Percentiles rank a stretch among this genome's conserved stretches.
Evolutionary conservation across 192 early-diverging fungal genomes (phyloP).

Genomic region (Phycomyces nitens): DNA sequence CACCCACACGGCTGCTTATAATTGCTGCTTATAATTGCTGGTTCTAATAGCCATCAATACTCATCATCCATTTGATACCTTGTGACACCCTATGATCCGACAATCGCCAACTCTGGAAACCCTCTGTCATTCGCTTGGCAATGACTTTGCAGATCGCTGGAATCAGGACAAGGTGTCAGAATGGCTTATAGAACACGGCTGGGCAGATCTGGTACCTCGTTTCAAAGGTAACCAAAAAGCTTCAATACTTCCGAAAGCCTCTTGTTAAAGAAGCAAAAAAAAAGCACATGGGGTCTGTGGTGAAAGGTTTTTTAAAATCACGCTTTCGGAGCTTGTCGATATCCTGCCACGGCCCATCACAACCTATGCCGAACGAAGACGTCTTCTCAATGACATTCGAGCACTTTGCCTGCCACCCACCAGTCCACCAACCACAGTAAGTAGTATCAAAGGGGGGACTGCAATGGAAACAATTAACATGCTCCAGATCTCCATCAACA

Average conservation of each 20-base stretch:
- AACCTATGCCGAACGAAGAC: conserved; percentile 33
- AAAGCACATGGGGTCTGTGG: conserved; percentile 21
- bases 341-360: conserved; percentile 30
- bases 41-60: no score
- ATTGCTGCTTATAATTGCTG: no score
- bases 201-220: conserved; percentile 20
- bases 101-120: not conserved
- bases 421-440: conserved; percentile 18
- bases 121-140: conserved; percentile 8
- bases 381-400: conserved; percentile 34
- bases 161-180: conserved; percentile 27
- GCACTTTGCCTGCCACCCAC: conserved; percentile 7
- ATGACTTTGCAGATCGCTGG: conserved; percentile 21
- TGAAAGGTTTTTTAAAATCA: conserved; percentile 32
- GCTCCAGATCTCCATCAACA: conserved; percentile 22
- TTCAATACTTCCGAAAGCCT: not conserved
- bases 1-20: no score
- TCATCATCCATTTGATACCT: no score
- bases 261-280: not conserved
- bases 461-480: not conserved
- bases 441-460: no score
- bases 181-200: conserved; percentile 30
- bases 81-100: not conserved
- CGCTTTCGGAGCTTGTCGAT: conserved; percentile 27
- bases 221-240: conserved; percentile 23